A percentile compares a stretch with the other conserved stretches of the same genome.
Conservation (phyloP, 768 basidiomycete genomes). For the Podaxis sp. region DNA sequence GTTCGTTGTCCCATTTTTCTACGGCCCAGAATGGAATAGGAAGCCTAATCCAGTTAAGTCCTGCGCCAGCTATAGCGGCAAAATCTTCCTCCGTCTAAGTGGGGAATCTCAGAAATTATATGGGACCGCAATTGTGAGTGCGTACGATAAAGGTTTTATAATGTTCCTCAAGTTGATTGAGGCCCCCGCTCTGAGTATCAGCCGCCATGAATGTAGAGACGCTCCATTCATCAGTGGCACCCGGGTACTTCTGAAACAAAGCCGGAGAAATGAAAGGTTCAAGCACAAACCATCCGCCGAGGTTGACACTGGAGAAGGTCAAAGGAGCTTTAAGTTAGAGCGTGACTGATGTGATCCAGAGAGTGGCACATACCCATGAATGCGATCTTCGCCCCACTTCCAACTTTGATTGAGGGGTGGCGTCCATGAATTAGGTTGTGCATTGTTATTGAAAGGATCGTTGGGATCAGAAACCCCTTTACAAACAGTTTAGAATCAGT, state of each 20-base stretch:
- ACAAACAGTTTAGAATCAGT: conserved; percentile 7
- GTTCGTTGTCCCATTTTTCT: conserved; percentile 66
- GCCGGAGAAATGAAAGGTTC: conserved; percentile 72
- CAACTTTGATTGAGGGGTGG: conserved; percentile 75
- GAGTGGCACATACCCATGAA: conserved; percentile 47
- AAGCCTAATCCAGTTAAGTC: conserved; percentile 81
- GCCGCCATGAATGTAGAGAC: conserved; percentile 59
- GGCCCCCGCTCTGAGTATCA: conserved; percentile 43
- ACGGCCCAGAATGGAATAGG: conserved; percentile 88
- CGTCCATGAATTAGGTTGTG: conserved; percentile 75
- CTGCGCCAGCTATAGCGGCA: conserved; percentile 84
- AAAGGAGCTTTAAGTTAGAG: conserved; percentile 6
- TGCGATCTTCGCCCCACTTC: conserved; percentile 59
- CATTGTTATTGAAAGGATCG: conserved; percentile 72
- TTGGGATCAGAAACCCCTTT: conserved; percentile 64
- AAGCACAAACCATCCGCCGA: conserved; percentile 73
- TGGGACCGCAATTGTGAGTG: conserved; percentile 7
- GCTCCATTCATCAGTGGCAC: conserved; percentile 70
- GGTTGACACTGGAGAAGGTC: conserved; percentile 51
- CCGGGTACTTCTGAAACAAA: conserved; percentile 62
- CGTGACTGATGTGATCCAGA: background rate
- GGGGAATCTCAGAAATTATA: background rate
- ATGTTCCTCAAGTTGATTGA: conserved; percentile 67
- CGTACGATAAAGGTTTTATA: conserved; percentile 82
- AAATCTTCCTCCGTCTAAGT: conserved; percentile 84